phyloP scores from a whole-genome alignment of 1,139 yeast genomes.

The Zhuliangozyma blackwelliae region DNA sequence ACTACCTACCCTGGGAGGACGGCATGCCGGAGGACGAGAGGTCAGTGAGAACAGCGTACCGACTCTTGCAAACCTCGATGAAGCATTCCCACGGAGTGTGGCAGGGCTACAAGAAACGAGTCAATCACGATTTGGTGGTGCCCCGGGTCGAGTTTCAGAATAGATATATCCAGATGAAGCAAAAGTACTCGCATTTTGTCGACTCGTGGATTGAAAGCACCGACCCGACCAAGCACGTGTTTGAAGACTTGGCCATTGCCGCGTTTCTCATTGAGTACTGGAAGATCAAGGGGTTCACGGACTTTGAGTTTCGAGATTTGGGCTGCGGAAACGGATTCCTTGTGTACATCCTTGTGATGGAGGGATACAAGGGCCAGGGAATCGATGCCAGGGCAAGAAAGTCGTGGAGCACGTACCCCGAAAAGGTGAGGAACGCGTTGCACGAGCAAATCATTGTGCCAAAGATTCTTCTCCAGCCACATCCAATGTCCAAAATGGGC shows the following conservation, averaged over 20 bases:
- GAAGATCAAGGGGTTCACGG: constrained; percentile 49
- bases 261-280: constrained; percentile 91
- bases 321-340: constrained; percentile 96
- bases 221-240: constrained; percentile 93
- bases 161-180: constrained; percentile 73
- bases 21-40: constrained; percentile 49
- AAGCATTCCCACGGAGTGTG: constrained; percentile 83
- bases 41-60: constrained; percentile 73
- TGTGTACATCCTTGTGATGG: constrained; percentile 68
- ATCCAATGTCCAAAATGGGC: constrained; percentile 50
- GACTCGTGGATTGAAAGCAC: constrained; percentile 89
- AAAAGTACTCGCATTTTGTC: constrained; percentile 75
- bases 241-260: constrained; percentile 94
- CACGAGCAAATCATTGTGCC: constrained; percentile 82
- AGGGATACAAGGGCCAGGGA: constrained; percentile 81
- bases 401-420: constrained; percentile 78
- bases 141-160: constrained; percentile 81
- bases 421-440: constrained; percentile 50
- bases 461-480: constrained; percentile 60
- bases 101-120: constrained; percentile 84
- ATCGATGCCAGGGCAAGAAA: constrained; percentile 88
- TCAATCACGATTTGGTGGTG: constrained; percentile 82
- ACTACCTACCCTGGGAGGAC: constrained; percentile 59
- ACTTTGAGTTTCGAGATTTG: constrained; percentile 75
- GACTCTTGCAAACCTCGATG: constrained; percentile 71